Evolutionary conservation across 2,329 filamentous ascomycete genomes (phyloP).

Genomic region (Penicillium sclerotigenum): DNA sequence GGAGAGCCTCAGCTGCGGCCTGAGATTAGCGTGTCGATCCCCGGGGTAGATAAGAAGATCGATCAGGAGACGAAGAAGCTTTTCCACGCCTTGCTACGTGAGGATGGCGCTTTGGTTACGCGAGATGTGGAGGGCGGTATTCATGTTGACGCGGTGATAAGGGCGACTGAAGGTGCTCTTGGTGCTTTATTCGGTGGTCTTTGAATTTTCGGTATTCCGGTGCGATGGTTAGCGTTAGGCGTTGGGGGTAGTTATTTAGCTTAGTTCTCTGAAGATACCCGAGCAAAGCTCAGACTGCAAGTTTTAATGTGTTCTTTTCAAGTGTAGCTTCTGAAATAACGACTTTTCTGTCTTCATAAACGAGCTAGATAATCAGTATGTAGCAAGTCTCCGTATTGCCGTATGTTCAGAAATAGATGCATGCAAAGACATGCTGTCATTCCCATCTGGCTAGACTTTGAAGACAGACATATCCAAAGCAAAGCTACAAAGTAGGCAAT

Average conservation of each 20-base stretch:
- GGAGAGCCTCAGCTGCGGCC: constrained; percentile 40
- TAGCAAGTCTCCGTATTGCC: not conserved
- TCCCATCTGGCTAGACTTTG: not conserved
- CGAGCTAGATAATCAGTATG: not conserved
- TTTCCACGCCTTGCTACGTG: constrained; percentile 36
- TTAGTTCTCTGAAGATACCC: constrained; percentile 5
- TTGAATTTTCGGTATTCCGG: constrained; percentile 7
- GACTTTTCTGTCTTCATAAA: not conserved
- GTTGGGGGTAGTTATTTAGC: not conserved
- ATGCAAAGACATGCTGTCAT: not conserved
- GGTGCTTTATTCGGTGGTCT: constrained; percentile 30
- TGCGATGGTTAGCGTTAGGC: not conserved
- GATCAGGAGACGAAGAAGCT: constrained; percentile 40
- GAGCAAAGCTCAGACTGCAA: constrained; percentile 1
- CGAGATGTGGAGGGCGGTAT: constrained; percentile 16
- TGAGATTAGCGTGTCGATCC: constrained; percentile 33
- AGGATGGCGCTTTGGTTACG: constrained; percentile 9
- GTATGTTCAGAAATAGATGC: not conserved
- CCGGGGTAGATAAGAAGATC: constrained; percentile 26
- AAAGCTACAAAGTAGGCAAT: not conserved
- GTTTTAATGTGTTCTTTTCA: not conserved
- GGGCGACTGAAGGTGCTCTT: constrained; percentile 36
- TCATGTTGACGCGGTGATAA: constrained; percentile 31
- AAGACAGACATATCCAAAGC: not conserved
- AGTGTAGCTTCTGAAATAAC: not conserved